phyloP scores from a whole-genome alignment of 345 rosid genomes.

The Toxicodendron radicans region DNA sequence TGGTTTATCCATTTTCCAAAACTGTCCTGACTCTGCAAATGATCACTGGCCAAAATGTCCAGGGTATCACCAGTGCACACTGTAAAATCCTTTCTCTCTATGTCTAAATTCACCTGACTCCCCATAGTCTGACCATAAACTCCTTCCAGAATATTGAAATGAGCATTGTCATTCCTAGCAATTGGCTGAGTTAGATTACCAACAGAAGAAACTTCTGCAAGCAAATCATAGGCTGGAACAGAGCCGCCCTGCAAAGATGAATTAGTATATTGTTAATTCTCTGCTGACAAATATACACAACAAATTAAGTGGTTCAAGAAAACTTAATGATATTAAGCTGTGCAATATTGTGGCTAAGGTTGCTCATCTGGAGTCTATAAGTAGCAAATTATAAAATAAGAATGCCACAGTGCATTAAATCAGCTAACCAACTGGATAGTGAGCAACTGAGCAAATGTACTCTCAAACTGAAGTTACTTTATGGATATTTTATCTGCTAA shows the following conservation, averaged over 20 bases:
- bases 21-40: conserved; percentile 80
- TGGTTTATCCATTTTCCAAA: conserved; percentile 80
- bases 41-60: conserved; percentile 47
- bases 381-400: background rate
- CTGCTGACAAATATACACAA: background rate
- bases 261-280: conserved; percentile 12
- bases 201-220: conserved; percentile 29
- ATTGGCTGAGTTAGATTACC: conserved; percentile 25
- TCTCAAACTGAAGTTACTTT: background rate
- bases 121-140: conserved; percentile 33
- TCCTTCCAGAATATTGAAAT: conserved; percentile 32
- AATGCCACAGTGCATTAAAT: background rate
- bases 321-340: background rate
- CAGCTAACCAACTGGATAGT: background rate
- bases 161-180: conserved; percentile 27
- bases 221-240: conserved; percentile 24
- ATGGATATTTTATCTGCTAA: background rate
- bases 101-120: conserved; percentile 34
- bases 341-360: background rate
- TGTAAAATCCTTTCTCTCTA: conserved; percentile 34
- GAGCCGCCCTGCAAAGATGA: conserved; percentile 42
- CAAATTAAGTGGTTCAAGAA: background rate
- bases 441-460: background rate
- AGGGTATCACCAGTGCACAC: conserved; percentile 37
- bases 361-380: background rate